Evolutionary conservation across 1,139 yeast species (phyloP), one percentile per base, ranked within the genome.

Genomic region (Maudiozyma humilis): DNA sequence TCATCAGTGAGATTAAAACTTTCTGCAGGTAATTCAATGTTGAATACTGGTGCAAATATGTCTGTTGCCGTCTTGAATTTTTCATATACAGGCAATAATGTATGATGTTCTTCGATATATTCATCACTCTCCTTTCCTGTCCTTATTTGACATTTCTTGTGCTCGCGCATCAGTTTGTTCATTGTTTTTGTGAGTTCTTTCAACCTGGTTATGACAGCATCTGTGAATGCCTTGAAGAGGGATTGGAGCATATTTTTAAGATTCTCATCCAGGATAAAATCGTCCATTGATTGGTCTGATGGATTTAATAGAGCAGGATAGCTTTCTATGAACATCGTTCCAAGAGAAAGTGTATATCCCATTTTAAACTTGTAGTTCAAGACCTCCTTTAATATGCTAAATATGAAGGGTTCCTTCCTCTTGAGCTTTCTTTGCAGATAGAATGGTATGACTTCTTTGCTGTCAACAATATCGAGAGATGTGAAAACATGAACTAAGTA

Each of bases 51-150:
- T 4, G 79, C 70, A 29, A 85, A 65, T 18, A 59, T 56, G 32
- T 69, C 70, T 5, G 77, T 65, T 3, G 74, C 71, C 0, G 63
- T 41, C 32, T 67, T 66, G 51, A 83, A 74, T 43, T 65, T 68
- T 29, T 75, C 78, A 49, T 71, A 72, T 3, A 65, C 48, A 1
- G 64, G 65, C 13, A 61, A 54, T 18, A 70, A 48, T 12, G 59
- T 64, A 15, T 75, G 74, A 36, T 73, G 63, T 40, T 69, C 72
- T 1, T 59, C 63, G 36, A 71, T 69, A 34, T 71, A 64, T 38
- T 77, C 81, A 32, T 80, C 86, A 23, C 76, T 62, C 4, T 76
- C 60, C 50, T 73, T 75, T 25, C 95, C 95, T 1, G 83, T 77
- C 53, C 83, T 71, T 43, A 83, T 73, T 41, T 82, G 77, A 1